Evolutionary conservation across 129 eudicot species (phyloP).

Genomic region (Helianthus tuberosus): DNA sequence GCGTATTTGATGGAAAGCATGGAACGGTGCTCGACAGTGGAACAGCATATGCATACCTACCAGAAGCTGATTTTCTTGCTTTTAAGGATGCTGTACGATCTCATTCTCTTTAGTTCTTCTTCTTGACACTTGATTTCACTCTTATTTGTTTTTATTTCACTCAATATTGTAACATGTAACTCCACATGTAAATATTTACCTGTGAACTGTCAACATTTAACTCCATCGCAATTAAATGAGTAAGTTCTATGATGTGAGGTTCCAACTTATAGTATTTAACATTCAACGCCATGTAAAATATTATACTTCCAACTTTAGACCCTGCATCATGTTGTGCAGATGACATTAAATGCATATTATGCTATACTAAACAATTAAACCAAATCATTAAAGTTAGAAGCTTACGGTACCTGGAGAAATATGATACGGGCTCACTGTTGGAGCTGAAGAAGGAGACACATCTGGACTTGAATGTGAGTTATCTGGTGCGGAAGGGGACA

Average conservation of each 20-base stretch:
- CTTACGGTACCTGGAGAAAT: slow-evolving; percentile 57
- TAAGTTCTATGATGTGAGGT: slow-evolving; percentile 63
- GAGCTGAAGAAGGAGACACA: slow-evolving; percentile 54
- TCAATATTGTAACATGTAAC: too few relatives aligned
- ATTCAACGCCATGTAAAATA: slow-evolving; percentile 60
- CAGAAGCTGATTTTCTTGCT: slow-evolving; percentile 82
- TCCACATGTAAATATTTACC: slow-evolving; percentile 49
- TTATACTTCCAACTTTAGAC: slow-evolving; percentile 55
- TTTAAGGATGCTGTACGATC: slow-evolving; percentile 81
- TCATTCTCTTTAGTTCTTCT: not conserved
- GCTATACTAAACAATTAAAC: not conserved
- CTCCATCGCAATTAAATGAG: slow-evolving; percentile 59
- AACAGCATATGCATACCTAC: slow-evolving; percentile 90
- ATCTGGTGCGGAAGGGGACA: slow-evolving; percentile 45
- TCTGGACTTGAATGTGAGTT: slow-evolving; percentile 41
- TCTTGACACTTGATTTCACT: not conserved
- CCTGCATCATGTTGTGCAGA: slow-evolving; percentile 45
- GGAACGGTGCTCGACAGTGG: slow-evolving; percentile 92
- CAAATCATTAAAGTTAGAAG: slow-evolving; percentile 12
- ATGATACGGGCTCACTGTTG: slow-evolving; percentile 45
- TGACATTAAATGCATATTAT: not conserved
- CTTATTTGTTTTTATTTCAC: not conserved
- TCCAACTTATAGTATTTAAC: slow-evolving; percentile 52
- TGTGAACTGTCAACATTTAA: slow-evolving; percentile 63
- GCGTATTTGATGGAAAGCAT: slow-evolving; percentile 80